Evolutionary conservation across 352 stramenopile genomes (phyloP), one percentile per base, ranked within the genome.

Genomic region (Aphanomyces invadans): DNA sequence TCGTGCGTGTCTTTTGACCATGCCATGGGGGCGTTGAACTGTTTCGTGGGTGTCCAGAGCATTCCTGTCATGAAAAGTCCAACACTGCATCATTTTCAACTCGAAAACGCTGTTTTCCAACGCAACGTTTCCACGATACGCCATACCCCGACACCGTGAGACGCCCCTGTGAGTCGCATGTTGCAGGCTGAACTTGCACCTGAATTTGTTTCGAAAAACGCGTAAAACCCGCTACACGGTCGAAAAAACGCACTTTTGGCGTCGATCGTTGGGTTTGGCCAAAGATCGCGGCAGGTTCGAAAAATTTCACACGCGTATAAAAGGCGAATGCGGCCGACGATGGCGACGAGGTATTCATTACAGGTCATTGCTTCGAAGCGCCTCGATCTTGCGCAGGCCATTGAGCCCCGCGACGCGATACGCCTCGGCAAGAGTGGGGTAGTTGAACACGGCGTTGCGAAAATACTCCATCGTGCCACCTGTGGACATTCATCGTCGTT

Each of bases 401-500:
- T 95, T 92, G 56, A 94, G 75, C 15, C 86, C 86, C 2, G 88
- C 88, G 19, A 95, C 85, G 25, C 89, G 89, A 54, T 96, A 96
- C 19, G 87, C 87, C 70, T 96, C 88, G n/a, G 87, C 87, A 25
- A 96, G 71, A 12, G 87, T 96, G 44, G 88, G 88, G 74, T 95
- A 96, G 80, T 96, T 96, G 74, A 96, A 96, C 19, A 96, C 87
- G 15, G 88, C 85, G 64, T 92, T 83, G 33, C 85, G 81, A 70
- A 96, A 95, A 75, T 96, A 95, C 31, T 88, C 88, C 46, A 96
- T 56, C 53, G 85, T 83, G 4, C 67, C 74, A 28, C 33, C 71
- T 57, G 36, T n/a, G n/a, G n/a, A n/a, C n/a, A n/a, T n/a, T n/a
- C n/a, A n/a, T n/a, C n/a, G n/a, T n/a, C n/a, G n/a, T n/a, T n/a